Conservation (phyloP, 371 early-diverging fungal genomes). For the Syncephalastrum sp. region DNA sequence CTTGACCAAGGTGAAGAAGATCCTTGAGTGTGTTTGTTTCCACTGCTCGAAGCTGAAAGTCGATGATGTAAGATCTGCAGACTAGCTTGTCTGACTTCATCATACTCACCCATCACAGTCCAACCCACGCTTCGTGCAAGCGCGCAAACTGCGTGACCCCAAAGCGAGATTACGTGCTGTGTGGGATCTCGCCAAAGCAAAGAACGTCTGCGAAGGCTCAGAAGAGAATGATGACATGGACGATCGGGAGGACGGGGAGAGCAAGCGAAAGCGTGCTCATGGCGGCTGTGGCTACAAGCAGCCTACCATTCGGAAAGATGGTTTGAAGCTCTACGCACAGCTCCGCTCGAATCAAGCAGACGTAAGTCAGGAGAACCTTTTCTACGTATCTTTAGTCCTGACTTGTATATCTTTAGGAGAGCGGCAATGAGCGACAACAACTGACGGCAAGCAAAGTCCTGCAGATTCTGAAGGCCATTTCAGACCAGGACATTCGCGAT, state of each 20-base stretch:
- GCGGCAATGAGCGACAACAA: constrained; percentile 60
- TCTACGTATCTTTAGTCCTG: background rate
- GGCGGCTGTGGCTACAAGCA: constrained; percentile 96
- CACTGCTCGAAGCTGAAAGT: constrained; percentile 97
- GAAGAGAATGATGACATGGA: constrained; percentile 60
- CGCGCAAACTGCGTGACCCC: constrained; percentile 72
- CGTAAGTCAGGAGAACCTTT: constrained; percentile 38
- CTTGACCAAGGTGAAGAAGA: constrained; percentile 92
- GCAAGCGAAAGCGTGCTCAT: constrained; percentile 61
- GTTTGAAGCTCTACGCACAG: constrained; percentile 80
- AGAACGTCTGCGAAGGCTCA: constrained; percentile 87
- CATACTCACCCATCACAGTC: constrained; percentile 34
- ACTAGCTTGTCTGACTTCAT: constrained; percentile 3
- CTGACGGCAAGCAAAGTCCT: constrained; percentile 85
- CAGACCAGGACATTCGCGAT: constrained; percentile 83
- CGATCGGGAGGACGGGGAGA: constrained; percentile 44
- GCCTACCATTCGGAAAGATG: constrained; percentile 91
- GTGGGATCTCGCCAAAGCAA: constrained; percentile 92
- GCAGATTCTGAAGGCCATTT: constrained; percentile 89
- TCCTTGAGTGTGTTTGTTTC: constrained; percentile 98
- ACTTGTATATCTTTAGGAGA: constrained; percentile 33
- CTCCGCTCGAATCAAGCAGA: constrained; percentile 61
- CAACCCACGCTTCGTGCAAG: constrained; percentile 72
- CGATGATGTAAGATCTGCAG: constrained; percentile 59
- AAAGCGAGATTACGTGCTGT: constrained; percentile 82